Percentiles rank a stretch among this genome's conserved stretches.
These are phyloP conservation scores for Juglanconis oblonga DNA, from an alignment of 2,329 filamentous ascomycete genomes.

Conservation along the genomic window DNA sequence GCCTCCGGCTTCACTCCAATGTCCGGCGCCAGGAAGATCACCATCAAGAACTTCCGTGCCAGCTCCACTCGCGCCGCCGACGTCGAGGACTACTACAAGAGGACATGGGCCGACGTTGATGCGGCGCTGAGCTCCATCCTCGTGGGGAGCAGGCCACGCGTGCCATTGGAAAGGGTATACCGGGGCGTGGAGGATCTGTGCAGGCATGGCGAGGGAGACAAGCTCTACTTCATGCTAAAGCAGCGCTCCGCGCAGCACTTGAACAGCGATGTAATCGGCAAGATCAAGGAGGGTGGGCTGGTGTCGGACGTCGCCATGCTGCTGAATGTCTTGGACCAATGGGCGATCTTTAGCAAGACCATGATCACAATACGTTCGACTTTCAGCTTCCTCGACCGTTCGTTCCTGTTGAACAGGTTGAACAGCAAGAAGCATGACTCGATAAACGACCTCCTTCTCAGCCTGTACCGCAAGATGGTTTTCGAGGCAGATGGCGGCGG, in stretches of 20 bases:
- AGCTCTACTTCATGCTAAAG: slow-evolving; percentile 65
- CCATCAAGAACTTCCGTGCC: slow-evolving; percentile 87
- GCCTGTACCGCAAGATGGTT: slow-evolving; percentile 65
- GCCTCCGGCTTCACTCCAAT: slow-evolving; percentile 64
- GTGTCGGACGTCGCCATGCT: slow-evolving; percentile 62
- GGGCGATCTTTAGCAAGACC: slow-evolving; percentile 70
- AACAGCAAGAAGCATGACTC: slow-evolving; percentile 66
- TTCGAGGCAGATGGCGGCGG: slow-evolving; percentile 33
- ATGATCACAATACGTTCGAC: slow-evolving; percentile 78
- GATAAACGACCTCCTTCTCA: slow-evolving; percentile 77
- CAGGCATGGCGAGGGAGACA: slow-evolving; percentile 67
- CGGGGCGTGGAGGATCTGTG: slow-evolving; percentile 90
- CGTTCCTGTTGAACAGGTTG: slow-evolving; percentile 76
- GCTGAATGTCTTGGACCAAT: slow-evolving; percentile 52
- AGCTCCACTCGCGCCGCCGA: slow-evolving; percentile 55
- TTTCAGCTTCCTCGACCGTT: slow-evolving; percentile 91
- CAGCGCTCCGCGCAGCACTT: slow-evolving; percentile 67
- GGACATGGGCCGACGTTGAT: slow-evolving; percentile 72
- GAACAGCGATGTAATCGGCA: slow-evolving; percentile 54
- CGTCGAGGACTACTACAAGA: slow-evolving; percentile 73
- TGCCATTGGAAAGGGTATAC: slow-evolving; percentile 86
- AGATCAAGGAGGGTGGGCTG: slow-evolving; percentile 48
- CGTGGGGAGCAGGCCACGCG: slow-evolving; percentile 55
- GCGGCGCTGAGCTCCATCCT: slow-evolving; percentile 74
- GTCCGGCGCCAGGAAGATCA: slow-evolving; percentile 75